Conservation (phyloP, 208 protist species). For the Trypanosoma scelopori region DNA sequence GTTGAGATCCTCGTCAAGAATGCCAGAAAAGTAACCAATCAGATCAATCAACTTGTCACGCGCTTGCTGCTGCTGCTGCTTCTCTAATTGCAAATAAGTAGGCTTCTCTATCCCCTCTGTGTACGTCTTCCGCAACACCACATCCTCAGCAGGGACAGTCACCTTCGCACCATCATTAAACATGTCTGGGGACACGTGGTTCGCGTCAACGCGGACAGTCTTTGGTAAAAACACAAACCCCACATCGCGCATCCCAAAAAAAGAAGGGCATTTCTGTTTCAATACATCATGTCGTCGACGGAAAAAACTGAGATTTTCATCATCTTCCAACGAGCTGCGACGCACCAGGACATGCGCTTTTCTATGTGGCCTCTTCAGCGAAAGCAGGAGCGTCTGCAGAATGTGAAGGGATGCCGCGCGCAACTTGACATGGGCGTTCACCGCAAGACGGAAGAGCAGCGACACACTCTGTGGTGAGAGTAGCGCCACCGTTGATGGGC, state of each 20-base stretch:
- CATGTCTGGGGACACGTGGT: conserved; percentile 7
- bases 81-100: neutral
- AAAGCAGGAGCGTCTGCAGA: conserved; percentile 21
- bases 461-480: conserved; percentile 18
- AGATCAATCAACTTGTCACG: neutral
- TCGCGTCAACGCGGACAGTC: conserved; percentile 13
- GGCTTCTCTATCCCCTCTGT: neutral
- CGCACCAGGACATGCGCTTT: conserved; percentile 19
- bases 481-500: conserved; percentile 13
- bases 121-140: conserved; percentile 10
- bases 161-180: conserved; percentile 21
- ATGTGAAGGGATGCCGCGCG: conserved; percentile 21
- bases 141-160: neutral
- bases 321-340: conserved; percentile 13
- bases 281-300: conserved; percentile 22
- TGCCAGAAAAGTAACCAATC: conserved; percentile 18
- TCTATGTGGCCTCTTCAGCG: conserved; percentile 14
- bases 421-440: conserved; percentile 10
- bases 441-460: conserved; percentile 18
- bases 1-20: conserved; percentile 13
- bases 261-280: conserved; percentile 17
- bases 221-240: conserved; percentile 28
- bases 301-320: conserved; percentile 22
- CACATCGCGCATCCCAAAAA: conserved; percentile 21
- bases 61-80: neutral